Conservation (phyloP, 441 rosid genomes). For the Heliophila coronopifolia region DNA sequence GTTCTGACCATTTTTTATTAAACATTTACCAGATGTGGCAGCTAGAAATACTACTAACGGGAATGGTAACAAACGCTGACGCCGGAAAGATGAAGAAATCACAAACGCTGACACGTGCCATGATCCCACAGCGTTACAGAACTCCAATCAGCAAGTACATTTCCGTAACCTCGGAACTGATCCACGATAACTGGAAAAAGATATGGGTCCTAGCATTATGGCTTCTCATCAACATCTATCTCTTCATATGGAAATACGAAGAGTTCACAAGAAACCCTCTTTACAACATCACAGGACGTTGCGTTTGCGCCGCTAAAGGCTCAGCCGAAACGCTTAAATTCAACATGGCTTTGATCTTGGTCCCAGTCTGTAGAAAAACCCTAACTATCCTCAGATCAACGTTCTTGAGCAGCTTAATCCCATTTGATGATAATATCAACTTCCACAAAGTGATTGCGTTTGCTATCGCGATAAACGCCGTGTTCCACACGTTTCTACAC, state of each 20-base stretch:
- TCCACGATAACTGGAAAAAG: constrained; percentile 56
- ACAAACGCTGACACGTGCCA: constrained; percentile 51
- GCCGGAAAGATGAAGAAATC: constrained; percentile 29
- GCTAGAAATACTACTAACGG: constrained; percentile 63
- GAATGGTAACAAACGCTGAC: constrained; percentile 50
- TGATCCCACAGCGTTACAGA: constrained; percentile 69
- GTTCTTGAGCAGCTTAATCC: constrained; percentile 25
- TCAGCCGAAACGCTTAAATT: constrained; percentile 63
- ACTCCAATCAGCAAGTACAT: constrained; percentile 48
- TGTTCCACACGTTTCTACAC: too few species aligned
- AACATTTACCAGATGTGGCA: constrained; percentile 66
- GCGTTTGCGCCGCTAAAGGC: constrained; percentile 60
- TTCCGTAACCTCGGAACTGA: constrained; percentile 35
- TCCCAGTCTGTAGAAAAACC: constrained; percentile 54
- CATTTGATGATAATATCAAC: constrained; percentile 35
- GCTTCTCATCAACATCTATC: constrained; percentile 36
- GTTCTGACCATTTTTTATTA: constrained; percentile 13
- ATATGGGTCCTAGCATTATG: constrained; percentile 53
- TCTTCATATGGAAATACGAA: constrained; percentile 50
- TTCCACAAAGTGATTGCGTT: constrained; percentile 40
- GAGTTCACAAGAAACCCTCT: constrained; percentile 30
- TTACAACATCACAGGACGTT: constrained; percentile 58
- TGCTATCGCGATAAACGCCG: too few species aligned
- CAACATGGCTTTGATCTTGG: constrained; percentile 66
- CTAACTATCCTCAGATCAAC: constrained; percentile 32